These are phyloP conservation scores for Hypoxylon subgilvum DNA, from an alignment of 495 filamentous ascomycete species.

Conservation along the genomic window DNA sequence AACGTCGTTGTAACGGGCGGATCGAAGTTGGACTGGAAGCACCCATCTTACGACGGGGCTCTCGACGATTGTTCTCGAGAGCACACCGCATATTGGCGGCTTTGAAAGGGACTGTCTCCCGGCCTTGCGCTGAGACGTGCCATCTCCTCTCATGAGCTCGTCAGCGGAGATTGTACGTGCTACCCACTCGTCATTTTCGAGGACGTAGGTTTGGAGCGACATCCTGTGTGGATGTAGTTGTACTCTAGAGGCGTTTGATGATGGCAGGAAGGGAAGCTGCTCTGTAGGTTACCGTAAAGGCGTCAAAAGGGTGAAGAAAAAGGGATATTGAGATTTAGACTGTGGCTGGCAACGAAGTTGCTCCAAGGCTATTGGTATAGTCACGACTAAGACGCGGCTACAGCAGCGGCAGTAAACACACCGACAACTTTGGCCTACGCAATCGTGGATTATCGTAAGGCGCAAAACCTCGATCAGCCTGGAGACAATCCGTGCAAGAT, in stretches of 20 bases:
- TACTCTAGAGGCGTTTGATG: background rate
- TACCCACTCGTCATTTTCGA: slow-evolving; percentile 66
- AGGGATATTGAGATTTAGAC: background rate
- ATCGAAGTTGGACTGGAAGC: slow-evolving; percentile 77
- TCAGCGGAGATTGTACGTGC: slow-evolving; percentile 44
- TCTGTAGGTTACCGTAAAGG: background rate
- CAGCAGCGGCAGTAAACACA: background rate
- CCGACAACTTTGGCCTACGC: too few relatives aligned
- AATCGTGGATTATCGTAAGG: too few relatives aligned
- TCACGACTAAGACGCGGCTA: background rate
- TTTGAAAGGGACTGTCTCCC: slow-evolving; percentile 32
- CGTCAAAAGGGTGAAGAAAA: background rate
- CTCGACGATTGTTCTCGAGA: slow-evolving; percentile 76
- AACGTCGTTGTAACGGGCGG: slow-evolving; percentile 76
- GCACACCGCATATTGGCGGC: slow-evolving; percentile 66
- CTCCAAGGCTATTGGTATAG: background rate
- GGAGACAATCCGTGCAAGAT: too few relatives aligned
- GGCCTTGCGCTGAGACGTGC: slow-evolving; percentile 12
- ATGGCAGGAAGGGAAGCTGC: background rate
- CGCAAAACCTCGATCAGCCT: too few relatives aligned
- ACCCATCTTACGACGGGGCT: slow-evolving; percentile 81
- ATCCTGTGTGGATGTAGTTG: slow-evolving; percentile 8
- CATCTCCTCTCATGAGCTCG: slow-evolving; percentile 29
- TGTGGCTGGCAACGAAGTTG: background rate
- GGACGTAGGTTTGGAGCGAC: slow-evolving; percentile 58